These are phyloP conservation scores for Vigna radiata DNA, from an alignment of 306 rosid species.

Conservation along the genomic window DNA sequence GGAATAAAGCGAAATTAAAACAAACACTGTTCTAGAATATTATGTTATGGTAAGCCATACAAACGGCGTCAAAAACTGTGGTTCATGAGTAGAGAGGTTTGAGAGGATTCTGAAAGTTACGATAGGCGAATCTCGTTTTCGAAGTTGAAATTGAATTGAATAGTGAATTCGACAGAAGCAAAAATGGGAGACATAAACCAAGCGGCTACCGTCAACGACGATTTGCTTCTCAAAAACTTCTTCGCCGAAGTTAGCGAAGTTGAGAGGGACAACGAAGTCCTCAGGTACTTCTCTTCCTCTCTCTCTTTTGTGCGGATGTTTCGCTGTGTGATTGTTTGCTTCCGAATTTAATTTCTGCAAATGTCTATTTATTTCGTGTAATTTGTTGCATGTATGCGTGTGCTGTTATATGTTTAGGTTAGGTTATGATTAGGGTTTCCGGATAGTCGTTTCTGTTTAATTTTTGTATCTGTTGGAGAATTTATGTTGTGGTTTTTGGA, in stretches of 20 bases:
- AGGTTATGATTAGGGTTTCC: slow-evolving; percentile 41
- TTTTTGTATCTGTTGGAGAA: slow-evolving; percentile 25
- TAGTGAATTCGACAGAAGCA: neutral
- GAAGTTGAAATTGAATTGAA: slow-evolving; percentile 32
- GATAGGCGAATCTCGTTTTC: neutral
- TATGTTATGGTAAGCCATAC: neutral
- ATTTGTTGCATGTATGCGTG: neutral
- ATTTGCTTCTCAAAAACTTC: slow-evolving; percentile 93
- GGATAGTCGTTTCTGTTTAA: neutral
- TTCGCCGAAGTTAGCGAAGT: slow-evolving; percentile 99
- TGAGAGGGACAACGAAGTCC: slow-evolving; percentile 94
- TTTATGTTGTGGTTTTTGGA: slow-evolving; percentile 14
- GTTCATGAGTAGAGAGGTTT: slow-evolving; percentile 27
- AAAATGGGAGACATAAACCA: slow-evolving; percentile 55
- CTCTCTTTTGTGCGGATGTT: neutral
- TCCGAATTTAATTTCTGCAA: slow-evolving; percentile 11
- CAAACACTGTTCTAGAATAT: neutral
- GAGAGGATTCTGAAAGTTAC: slow-evolving; percentile 16
- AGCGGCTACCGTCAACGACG: slow-evolving; percentile 55
- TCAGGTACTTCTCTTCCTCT: slow-evolving; percentile 55
- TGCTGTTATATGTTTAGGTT: neutral
- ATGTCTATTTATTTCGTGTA: neutral
- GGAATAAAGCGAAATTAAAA: too few species aligned
- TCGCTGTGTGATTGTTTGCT: neutral
- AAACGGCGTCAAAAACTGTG: neutral